Percentiles rank a stretch among this genome's conserved stretches.
phyloP scores from a whole-genome alignment of 176 grass and related monocot genomes.

The Lolium perenne region DNA sequence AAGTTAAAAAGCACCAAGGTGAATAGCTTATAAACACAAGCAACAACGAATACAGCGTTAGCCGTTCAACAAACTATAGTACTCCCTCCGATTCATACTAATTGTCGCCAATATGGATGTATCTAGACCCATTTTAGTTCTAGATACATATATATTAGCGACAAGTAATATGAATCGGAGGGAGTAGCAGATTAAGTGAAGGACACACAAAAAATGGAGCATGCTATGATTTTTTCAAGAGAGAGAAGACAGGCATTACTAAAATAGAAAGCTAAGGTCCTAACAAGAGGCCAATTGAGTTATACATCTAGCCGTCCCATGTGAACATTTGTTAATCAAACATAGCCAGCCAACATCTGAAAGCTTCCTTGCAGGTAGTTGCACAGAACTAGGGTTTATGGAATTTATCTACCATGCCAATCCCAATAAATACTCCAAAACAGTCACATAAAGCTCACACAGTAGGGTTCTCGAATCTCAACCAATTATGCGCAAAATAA shows the following conservation, averaged over 20 bases:
- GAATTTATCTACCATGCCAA: conserved; percentile 12
- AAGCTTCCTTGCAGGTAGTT: conserved; percentile 17
- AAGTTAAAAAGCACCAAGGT: conserved; percentile 14
- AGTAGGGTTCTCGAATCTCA: conserved; percentile 8
- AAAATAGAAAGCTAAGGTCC: conserved; percentile 1
- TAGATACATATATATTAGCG: too few species aligned
- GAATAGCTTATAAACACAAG: conserved; percentile 20
- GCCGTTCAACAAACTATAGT: conserved; percentile 16
- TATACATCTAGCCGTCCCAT: conserved; percentile 17
- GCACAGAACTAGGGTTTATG: neutral
- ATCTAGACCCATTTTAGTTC: too few species aligned
- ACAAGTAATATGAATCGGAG: too few species aligned
- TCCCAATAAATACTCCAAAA: conserved; percentile 24
- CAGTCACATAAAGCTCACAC: neutral
- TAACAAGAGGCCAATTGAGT: neutral
- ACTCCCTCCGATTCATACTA: too few species aligned
- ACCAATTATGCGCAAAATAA: neutral
- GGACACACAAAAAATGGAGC: conserved; percentile 15
- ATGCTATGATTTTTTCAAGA: neutral
- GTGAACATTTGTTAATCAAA: conserved; percentile 17
- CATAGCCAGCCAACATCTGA: neutral
- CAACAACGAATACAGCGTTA: conserved; percentile 18
- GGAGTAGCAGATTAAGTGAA: conserved; percentile 18
- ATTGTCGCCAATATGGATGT: too few species aligned
- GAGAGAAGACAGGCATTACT: neutral